Evolutionary conservation across 441 rosid genomes (phyloP).

Genomic region (Breynia disticha): DNA sequence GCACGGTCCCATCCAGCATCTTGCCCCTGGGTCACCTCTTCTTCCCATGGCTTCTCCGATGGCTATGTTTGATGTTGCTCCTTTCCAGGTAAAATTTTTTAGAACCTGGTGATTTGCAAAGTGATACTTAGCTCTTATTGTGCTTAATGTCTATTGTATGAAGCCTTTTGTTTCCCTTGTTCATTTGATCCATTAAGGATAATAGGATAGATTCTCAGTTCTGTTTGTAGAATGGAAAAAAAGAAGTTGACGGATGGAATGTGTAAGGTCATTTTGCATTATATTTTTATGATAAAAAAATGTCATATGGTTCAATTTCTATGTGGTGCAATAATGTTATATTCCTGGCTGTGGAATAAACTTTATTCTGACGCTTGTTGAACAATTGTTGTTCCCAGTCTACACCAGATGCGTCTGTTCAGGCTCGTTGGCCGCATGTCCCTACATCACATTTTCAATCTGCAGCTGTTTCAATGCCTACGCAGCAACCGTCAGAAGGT

Average conservation of each 20-base stretch:
- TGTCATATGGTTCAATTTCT: background rate
- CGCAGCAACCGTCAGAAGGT: conserved; percentile 54
- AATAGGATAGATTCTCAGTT: too few relatives aligned
- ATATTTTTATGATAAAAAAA: too few relatives aligned
- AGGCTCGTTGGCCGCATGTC: conserved; percentile 80
- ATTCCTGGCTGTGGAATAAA: background rate
- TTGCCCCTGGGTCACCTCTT: conserved; percentile 65
- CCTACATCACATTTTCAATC: conserved; percentile 50
- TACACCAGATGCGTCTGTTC: conserved; percentile 60
- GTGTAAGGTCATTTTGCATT: too few relatives aligned
- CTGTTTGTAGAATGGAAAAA: too few relatives aligned
- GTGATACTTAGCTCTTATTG: background rate
- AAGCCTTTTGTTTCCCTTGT: background rate
- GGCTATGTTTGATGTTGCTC: conserved; percentile 86
- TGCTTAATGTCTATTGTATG: background rate
- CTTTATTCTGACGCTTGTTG: background rate
- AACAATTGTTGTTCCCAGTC: conserved; percentile 37
- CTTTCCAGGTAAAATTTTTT: conserved; percentile 67
- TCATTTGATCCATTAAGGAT: background rate
- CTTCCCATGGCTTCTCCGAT: conserved; percentile 70
- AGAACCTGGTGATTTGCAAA: conserved; percentile 4
- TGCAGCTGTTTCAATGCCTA: conserved; percentile 42
- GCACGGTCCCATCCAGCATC: conserved; percentile 69
- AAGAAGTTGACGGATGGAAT: too few relatives aligned
- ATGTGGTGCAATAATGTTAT: background rate